Percentiles rank a stretch among this genome's conserved stretches.
These are phyloP conservation scores for Artomyces pyxidatus DNA, from an alignment of 768 basidiomycete genomes.

Conservation along the genomic window DNA sequence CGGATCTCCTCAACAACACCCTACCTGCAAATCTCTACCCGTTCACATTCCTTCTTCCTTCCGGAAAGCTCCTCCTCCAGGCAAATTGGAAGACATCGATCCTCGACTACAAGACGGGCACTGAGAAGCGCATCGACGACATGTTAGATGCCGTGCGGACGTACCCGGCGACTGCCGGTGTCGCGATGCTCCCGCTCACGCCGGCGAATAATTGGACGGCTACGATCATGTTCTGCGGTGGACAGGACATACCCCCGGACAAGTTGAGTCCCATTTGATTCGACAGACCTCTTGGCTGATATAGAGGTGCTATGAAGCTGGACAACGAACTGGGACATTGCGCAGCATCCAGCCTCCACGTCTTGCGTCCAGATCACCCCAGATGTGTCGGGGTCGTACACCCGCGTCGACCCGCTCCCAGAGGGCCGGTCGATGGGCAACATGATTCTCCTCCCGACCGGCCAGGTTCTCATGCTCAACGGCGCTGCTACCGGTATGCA, in stretches of 20 bases:
- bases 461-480: slow-evolving; percentile 57
- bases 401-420: slow-evolving; percentile 55
- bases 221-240: slow-evolving; percentile 80
- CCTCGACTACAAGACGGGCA: slow-evolving; percentile 52
- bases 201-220: slow-evolving; percentile 80
- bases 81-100: slow-evolving; percentile 58
- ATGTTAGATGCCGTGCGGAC: slow-evolving; percentile 67
- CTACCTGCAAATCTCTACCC: slow-evolving; percentile 76
- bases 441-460: slow-evolving; percentile 62
- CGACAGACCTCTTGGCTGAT: slow-evolving; percentile 11
- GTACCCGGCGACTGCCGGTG: slow-evolving; percentile 75
- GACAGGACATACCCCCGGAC: slow-evolving; percentile 48
- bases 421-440: slow-evolving; percentile 68
- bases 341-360: slow-evolving; percentile 48
- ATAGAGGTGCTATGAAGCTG: slow-evolving; percentile 29
- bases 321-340: slow-evolving; percentile 43
- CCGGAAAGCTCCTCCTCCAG: slow-evolving; percentile 53
- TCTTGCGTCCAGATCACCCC: slow-evolving; percentile 79
- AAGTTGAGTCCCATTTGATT: slow-evolving; percentile 27
- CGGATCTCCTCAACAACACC: slow-evolving; percentile 55
- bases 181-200: slow-evolving; percentile 73
- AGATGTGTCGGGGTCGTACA: slow-evolving; percentile 51
- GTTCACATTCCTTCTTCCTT: slow-evolving; percentile 67
- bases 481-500: slow-evolving; percentile 37
- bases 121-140: slow-evolving; percentile 51